Percentiles rank a stretch among this genome's conserved stretches.
Evolutionary conservation across 164 flowering plant species (phyloP).

Genomic region (Vitis rupestris): DNA sequence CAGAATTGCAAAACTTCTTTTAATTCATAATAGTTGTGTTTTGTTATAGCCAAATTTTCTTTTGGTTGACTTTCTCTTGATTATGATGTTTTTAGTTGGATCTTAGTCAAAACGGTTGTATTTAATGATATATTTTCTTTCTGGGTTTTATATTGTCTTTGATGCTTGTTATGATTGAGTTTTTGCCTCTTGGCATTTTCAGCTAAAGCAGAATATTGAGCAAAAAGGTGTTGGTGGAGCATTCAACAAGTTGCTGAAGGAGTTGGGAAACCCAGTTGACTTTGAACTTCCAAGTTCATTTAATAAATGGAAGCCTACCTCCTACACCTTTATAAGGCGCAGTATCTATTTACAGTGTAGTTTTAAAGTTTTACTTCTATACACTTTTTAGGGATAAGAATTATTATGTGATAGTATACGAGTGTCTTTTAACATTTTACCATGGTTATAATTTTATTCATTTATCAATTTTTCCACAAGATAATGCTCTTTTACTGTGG

Average conservation of each 20-base stretch:
- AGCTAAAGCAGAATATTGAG: constrained; percentile 29
- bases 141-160: too few relatives aligned
- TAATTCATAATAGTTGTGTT: too few relatives aligned
- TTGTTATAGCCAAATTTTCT: too few relatives aligned
- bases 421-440: neutral
- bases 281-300: constrained; percentile 79
- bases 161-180: too few relatives aligned
- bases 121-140: too few relatives aligned
- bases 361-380: neutral
- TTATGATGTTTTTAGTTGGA: too few relatives aligned
- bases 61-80: too few relatives aligned
- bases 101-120: too few relatives aligned
- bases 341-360: constrained; percentile 55
- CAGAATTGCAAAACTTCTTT: too few relatives aligned
- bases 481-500: neutral
- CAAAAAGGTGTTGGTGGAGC: constrained; percentile 24
- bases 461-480: neutral
- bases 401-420: neutral
- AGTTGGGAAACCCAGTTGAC: constrained; percentile 59
- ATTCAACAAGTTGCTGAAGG: constrained; percentile 53
- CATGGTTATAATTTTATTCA: neutral
- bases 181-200: too few relatives aligned
- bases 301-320: constrained; percentile 45
- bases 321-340: constrained; percentile 65
- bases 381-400: neutral